These are phyloP conservation scores for Funneliformis mosseae DNA, from an alignment of 192 early-diverging fungal genomes.

Conservation along the genomic window DNA sequence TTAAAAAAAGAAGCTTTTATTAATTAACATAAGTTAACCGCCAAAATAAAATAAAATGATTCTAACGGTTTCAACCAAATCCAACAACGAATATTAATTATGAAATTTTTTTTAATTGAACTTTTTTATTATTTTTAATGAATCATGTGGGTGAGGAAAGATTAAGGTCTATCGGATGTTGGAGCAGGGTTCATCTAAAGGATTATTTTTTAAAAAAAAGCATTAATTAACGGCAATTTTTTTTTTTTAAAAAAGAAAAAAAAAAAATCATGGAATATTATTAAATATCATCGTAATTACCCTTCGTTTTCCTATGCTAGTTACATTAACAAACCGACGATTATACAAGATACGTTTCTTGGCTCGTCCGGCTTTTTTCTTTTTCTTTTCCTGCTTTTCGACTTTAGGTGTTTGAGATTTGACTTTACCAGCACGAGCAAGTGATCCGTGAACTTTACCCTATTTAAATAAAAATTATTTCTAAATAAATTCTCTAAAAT, in stretches of 20 bases:
- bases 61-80: too few species aligned
- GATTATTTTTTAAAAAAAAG: not conserved
- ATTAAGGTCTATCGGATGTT: conserved; percentile 43
- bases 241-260: too few species aligned
- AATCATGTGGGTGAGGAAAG: too few species aligned
- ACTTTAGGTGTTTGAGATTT: conserved; percentile 99
- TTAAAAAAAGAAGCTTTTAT: too few species aligned
- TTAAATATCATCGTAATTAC: conserved; percentile 44
- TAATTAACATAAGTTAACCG: too few species aligned
- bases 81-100: too few species aligned
- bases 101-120: too few species aligned
- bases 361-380: conserved; percentile 89
- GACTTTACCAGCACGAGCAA: conserved; percentile 99
- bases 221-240: not conserved
- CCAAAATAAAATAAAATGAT: too few species aligned
- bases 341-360: conserved; percentile 97
- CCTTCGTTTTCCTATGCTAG: conserved; percentile 87
- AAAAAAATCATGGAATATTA: not conserved
- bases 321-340: conserved; percentile 97
- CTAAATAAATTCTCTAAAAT: not conserved
- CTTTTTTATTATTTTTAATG: too few species aligned
- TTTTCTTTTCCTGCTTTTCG: conserved; percentile 96
- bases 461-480: conserved; percentile 37
- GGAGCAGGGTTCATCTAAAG: conserved; percentile 55
- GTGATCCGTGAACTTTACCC: conserved; percentile 99